phyloP scores from a whole-genome alignment of 441 rosid species.

The Aleurites moluccanus region DNA sequence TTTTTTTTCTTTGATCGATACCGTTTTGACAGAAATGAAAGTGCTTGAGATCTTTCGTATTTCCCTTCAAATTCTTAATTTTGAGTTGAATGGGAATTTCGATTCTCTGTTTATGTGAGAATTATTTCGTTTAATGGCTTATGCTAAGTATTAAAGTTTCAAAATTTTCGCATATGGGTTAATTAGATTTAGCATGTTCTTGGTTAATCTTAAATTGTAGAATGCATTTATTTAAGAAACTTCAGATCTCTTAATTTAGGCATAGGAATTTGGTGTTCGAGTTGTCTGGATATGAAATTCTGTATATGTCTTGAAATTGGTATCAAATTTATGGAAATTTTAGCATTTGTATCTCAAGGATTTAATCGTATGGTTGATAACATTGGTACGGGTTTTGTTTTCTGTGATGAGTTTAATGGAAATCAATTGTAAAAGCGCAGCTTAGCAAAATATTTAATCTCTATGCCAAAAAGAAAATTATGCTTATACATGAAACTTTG shows the following conservation, averaged over 20 bases:
- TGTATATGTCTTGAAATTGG: background rate
- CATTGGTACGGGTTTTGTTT: slow-evolving; percentile 16
- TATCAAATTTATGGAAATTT: background rate
- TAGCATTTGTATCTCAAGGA: background rate
- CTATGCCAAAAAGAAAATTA: too few relatives aligned
- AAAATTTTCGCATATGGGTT: background rate
- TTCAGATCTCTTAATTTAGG: slow-evolving; percentile 1
- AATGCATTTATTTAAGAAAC: background rate
- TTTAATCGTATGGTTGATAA: background rate
- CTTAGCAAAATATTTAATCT: too few relatives aligned
- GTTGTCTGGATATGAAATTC: background rate
- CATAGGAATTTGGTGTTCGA: background rate
- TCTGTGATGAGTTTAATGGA: slow-evolving; percentile 12
- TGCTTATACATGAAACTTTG: too few relatives aligned
- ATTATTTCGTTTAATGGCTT: background rate
- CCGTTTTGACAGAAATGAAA: background rate
- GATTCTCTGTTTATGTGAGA: background rate
- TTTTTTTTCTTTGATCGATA: background rate
- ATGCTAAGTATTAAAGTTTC: background rate
- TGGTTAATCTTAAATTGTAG: background rate
- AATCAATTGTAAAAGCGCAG: background rate
- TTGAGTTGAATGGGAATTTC: background rate
- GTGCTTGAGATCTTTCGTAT: background rate
- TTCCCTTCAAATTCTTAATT: background rate
- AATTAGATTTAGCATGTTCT: background rate